Evolutionary conservation across 2,329 filamentous ascomycete species (phyloP), one percentile per base, ranked within the genome.

Genomic region (Pseudofabraea citricarpa): DNA sequence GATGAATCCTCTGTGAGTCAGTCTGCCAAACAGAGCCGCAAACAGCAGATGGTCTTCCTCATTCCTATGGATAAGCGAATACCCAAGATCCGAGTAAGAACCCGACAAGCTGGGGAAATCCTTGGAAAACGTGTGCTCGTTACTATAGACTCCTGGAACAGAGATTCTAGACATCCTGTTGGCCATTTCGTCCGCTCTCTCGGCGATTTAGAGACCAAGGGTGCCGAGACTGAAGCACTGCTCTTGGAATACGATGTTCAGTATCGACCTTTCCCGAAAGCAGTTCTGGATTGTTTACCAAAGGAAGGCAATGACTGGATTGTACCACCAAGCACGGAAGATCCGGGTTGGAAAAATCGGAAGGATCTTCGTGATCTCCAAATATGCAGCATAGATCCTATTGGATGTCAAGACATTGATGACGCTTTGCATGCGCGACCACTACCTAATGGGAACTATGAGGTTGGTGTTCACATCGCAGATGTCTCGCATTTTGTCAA

Each of bases 401-500:
- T 89, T 22, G 90, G 90, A 2, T 98, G 93, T 65, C 91, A 97
- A 59, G 93, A 98, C 71, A 98, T 98, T 46, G 93, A 98, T 58
- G 94, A 98, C 66, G 93, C 93, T 15, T 77, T 98, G 6, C 94
- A 98, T 64, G 90, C 93, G 6, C 78, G 83, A 48, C 74, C 77
- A 40, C 70, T 98, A 18, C 84, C 89, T 0, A 97, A 97, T 57
- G 93, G 94, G 33, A 96, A 97, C 63, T 90, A 83, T 52, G 89
- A 97, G 64, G 90, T 98, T 8, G 93, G 93, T 51, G 93, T 98
- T 13, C 94, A 98, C 66, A 98, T 98, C 65, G 94, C 93, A 21
- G 93, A 98, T 64, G 93, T 98, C n/a, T 97, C 93, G 8, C 87
- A 98, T 67, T 98, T 98, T 61, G 93, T 98, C 58, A 95, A 93